Evolutionary conservation across 768 basidiomycete genomes (phyloP).

Genomic region (Lactifluus hygrophoroides): DNA sequence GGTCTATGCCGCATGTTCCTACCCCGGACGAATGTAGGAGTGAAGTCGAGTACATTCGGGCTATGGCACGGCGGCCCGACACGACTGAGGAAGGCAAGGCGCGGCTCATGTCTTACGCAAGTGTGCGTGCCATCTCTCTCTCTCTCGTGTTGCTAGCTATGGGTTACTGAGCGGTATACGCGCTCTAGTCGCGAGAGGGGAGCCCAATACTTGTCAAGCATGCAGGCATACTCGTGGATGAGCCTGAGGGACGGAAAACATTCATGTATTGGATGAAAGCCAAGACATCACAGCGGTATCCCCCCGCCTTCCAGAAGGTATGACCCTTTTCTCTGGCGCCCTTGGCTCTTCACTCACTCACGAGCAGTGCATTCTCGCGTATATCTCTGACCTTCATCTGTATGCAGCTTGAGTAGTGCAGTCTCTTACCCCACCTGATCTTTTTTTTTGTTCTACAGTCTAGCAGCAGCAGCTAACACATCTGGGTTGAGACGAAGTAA

Average conservation of each 20-base stretch:
- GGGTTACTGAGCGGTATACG: not conserved
- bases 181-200: slow-evolving; percentile 50
- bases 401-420: slow-evolving; percentile 24
- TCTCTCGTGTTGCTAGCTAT: not conserved
- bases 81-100: slow-evolving; percentile 30
- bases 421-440: slow-evolving; percentile 12
- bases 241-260: slow-evolving; percentile 38
- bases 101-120: slow-evolving; percentile 25
- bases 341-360: not conserved
- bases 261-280: slow-evolving; percentile 80
- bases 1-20: slow-evolving; percentile 53
- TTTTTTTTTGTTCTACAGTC: slow-evolving; percentile 32
- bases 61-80: slow-evolving; percentile 29
- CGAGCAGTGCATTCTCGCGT: slow-evolving; percentile 64
- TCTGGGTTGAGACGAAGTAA: slow-evolving; percentile 43
- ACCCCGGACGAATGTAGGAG: slow-evolving; percentile 41
- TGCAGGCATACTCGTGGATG: slow-evolving; percentile 36
- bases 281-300: slow-evolving; percentile 55
- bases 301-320: slow-evolving; percentile 72
- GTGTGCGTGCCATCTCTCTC: slow-evolving; percentile 18
- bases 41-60: slow-evolving; percentile 23
- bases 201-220: slow-evolving; percentile 64
- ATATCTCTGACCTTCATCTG: slow-evolving; percentile 75
- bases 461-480: slow-evolving; percentile 44
- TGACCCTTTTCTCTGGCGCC: slow-evolving; percentile 21